phyloP scores from a whole-genome alignment of 2,329 filamentous ascomycete species.

The Niveomyces coronatus region DNA sequence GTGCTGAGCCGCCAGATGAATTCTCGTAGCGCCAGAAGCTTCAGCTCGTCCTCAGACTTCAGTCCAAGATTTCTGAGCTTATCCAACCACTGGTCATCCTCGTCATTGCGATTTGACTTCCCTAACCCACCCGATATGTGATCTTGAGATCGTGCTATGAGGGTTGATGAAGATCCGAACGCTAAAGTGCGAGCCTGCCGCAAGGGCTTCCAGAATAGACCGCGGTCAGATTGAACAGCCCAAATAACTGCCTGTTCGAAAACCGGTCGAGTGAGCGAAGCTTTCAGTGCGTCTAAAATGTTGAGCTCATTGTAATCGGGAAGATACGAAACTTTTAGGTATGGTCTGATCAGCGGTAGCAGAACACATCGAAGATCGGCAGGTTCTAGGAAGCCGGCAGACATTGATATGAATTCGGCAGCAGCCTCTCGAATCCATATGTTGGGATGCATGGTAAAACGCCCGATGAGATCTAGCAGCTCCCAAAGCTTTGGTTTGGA shows the following conservation, averaged over 20 bases:
- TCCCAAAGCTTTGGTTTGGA: constrained; percentile 81
- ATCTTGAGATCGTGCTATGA: constrained; percentile 47
- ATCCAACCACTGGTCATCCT: constrained; percentile 88
- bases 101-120: constrained; percentile 66
- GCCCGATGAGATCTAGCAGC: constrained; percentile 68
- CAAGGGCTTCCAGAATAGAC: constrained; percentile 77
- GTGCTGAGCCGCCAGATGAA: constrained; percentile 83
- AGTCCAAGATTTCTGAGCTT: constrained; percentile 79
- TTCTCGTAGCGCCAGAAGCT: constrained; percentile 74
- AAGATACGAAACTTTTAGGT: constrained; percentile 63
- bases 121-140: constrained; percentile 46
- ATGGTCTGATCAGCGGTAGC: constrained; percentile 68
- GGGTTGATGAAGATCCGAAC: constrained; percentile 48
- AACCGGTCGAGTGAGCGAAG: constrained; percentile 65
- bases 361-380: constrained; percentile 81
- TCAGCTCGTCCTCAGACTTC: constrained; percentile 73
- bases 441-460: constrained; percentile 90
- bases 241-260: constrained; percentile 80
- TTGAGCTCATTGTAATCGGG: constrained; percentile 58
- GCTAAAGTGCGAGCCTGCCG: constrained; percentile 53
- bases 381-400: constrained; percentile 62
- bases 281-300: constrained; percentile 73
- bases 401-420: constrained; percentile 69
- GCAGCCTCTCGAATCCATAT: constrained; percentile 90
- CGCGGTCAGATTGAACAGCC: constrained; percentile 71